Percentiles rank a stretch among this genome's conserved stretches.
phyloP scores from a whole-genome alignment of 2,329 filamentous ascomycete species.

The Diaporthe humulicola region DNA sequence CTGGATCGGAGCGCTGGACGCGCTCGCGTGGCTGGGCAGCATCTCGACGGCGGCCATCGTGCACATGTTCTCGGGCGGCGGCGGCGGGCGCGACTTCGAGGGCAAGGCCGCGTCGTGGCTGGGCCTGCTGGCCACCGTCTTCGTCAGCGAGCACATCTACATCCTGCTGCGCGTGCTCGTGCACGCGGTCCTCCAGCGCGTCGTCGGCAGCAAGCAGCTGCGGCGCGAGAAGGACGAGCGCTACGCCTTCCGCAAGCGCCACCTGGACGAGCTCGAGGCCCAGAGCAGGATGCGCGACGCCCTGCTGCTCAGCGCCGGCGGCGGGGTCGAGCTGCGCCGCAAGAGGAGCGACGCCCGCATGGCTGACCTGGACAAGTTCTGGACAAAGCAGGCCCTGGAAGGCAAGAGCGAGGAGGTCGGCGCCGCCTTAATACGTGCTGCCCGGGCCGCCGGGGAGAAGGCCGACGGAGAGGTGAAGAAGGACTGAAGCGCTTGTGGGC shows the following conservation, averaged over 20 bases:
- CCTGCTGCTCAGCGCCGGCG: slow-evolving; percentile 42
- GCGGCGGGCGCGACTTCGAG: slow-evolving; percentile 49
- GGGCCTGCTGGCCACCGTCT: slow-evolving; percentile 77
- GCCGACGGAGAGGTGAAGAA: not conserved
- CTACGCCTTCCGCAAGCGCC: slow-evolving; percentile 53
- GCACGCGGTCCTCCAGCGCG: slow-evolving; percentile 50
- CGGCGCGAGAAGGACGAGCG: slow-evolving; percentile 55
- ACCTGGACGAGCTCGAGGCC: slow-evolving; percentile 57
- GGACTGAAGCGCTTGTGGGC: not conserved
- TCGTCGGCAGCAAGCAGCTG: slow-evolving; percentile 56
- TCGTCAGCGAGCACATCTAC: slow-evolving; percentile 81
- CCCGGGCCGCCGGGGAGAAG: not conserved
- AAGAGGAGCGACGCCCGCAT: slow-evolving; percentile 50
- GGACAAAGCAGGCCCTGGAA: slow-evolving; percentile 57
- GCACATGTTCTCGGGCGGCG: slow-evolving; percentile 74
- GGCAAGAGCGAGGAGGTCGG: slow-evolving; percentile 53
- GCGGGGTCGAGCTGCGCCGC: slow-evolving; percentile 4
- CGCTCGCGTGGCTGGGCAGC: slow-evolving; percentile 80
- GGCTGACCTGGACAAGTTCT: slow-evolving; percentile 52
- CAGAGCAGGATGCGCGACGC: slow-evolving; percentile 36
- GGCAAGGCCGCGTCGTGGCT: slow-evolving; percentile 65
- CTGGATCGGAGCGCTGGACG: slow-evolving; percentile 76
- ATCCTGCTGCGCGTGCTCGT: slow-evolving; percentile 67
- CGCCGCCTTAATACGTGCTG: slow-evolving; percentile 48
- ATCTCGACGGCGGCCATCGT: slow-evolving; percentile 80